Conservation (phyloP, 352 stramenopile genomes). For the Globisporangium middletonii region DNA sequence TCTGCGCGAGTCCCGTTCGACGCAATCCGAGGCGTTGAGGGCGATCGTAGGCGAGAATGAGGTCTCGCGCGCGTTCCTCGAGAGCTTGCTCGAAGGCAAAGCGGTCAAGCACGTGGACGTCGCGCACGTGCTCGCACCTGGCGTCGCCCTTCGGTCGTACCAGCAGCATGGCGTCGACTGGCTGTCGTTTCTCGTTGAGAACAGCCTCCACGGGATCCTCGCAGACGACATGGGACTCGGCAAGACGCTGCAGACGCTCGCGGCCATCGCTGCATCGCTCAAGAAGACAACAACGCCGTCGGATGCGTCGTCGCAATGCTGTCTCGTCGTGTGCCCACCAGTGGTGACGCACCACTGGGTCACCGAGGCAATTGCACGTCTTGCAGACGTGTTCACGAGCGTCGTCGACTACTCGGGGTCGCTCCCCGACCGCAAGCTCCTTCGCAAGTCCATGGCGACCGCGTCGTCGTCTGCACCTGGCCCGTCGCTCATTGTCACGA, state of each 20-base stretch:
- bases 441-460: conserved; percentile 10
- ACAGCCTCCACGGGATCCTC: conserved; percentile 75
- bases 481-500: conserved; percentile 54
- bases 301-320: conserved; percentile 4
- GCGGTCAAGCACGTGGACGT: conserved; percentile 40
- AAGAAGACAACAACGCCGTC: conserved; percentile 7
- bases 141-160: conserved; percentile 49
- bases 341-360: conserved; percentile 95
- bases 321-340: conserved; percentile 92
- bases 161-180: conserved; percentile 79
- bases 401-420: conserved; percentile 78
- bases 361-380: conserved; percentile 84
- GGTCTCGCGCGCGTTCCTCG: conserved; percentile 59
- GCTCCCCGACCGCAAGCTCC: conserved; percentile 32
- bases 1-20: conserved; percentile 15
- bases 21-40: conserved; percentile 5
- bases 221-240: conserved; percentile 89
- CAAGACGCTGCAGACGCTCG: conserved; percentile 95
- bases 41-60: conserved; percentile 36
- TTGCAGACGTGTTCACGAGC: conserved; percentile 49
- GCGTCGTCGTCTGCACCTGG: neutral
- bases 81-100: conserved; percentile 53
- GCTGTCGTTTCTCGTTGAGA: conserved; percentile 61
- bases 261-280: conserved; percentile 63
- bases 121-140: conserved; percentile 18